phyloP scores from a whole-genome alignment of 805 yeast species.

The Saturnispora sanitii region DNA sequence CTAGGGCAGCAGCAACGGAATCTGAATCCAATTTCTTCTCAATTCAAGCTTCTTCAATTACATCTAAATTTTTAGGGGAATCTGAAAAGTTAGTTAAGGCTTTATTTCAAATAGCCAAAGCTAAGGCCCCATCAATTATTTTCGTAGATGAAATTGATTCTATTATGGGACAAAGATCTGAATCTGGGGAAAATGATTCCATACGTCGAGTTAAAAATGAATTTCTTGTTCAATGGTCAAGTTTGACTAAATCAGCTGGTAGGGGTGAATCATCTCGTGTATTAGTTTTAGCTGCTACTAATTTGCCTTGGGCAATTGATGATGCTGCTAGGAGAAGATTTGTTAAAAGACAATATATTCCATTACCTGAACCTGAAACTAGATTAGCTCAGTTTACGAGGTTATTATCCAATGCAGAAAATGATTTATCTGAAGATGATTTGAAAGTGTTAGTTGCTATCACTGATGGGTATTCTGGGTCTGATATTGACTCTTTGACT shows the following conservation, averaged over 20 bases:
- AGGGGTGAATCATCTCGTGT: slow-evolving; percentile 58
- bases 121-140: slow-evolving; percentile 83
- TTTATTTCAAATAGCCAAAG: slow-evolving; percentile 72
- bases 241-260: slow-evolving; percentile 79
- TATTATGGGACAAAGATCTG: slow-evolving; percentile 63
- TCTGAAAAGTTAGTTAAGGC: slow-evolving; percentile 90
- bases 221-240: slow-evolving; percentile 91
- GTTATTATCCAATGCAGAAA: slow-evolving; percentile 61
- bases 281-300: slow-evolving; percentile 87
- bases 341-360: slow-evolving; percentile 86
- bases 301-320: slow-evolving; percentile 93
- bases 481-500: slow-evolving; percentile 86
- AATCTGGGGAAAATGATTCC: slow-evolving; percentile 71
- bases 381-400: slow-evolving; percentile 60
- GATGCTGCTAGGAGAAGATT: slow-evolving; percentile 94
- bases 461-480: slow-evolving; percentile 71
- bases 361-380: slow-evolving; percentile 83
- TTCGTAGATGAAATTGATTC: slow-evolving; percentile 97
- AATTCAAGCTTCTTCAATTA: slow-evolving; percentile 80
- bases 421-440: slow-evolving; percentile 56
- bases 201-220: slow-evolving; percentile 86
- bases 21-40: slow-evolving; percentile 87
- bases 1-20: slow-evolving; percentile 93
- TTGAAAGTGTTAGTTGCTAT: slow-evolving; percentile 47
- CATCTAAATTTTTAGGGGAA: slow-evolving; percentile 85